Evolutionary conservation across 1,284 basidiomycete species (phyloP).

Genomic region (Naganishia sp.): DNA sequence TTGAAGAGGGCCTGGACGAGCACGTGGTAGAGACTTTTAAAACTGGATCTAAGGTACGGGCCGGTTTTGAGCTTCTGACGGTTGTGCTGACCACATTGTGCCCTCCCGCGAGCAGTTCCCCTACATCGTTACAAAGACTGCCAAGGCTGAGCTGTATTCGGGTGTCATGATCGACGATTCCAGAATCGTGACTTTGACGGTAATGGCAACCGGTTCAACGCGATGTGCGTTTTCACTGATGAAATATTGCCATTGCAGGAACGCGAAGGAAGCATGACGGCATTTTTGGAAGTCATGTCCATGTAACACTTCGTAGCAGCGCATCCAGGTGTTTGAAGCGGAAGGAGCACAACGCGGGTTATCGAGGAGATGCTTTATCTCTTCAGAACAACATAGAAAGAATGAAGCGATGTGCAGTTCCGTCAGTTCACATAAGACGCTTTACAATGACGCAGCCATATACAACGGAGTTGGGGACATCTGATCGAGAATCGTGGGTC

Average conservation of each 20-base stretch:
- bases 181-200: conserved; percentile 44
- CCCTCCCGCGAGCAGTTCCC: conserved; percentile 38
- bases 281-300: conserved; percentile 18
- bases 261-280: conserved; percentile 15
- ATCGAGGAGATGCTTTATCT: no score
- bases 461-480: neutral
- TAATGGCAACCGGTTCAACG: conserved; percentile 36
- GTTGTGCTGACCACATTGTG: neutral
- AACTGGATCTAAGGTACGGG: conserved; percentile 24
- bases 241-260: conserved; percentile 2
- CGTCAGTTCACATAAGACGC: neutral
- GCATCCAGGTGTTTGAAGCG: neutral
- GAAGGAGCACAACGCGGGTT: no score
- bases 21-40: conserved; percentile 24
- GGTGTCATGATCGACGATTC: conserved; percentile 49
- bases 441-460: neutral
- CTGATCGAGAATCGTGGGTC: neutral
- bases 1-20: conserved; percentile 38
- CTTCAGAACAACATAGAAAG: no score
- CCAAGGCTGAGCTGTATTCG: conserved; percentile 33
- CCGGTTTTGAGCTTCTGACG: conserved; percentile 36
- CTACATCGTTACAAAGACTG: conserved; percentile 40
- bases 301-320: conserved; percentile 1
- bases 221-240: neutral
- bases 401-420: no score